Conservation (phyloP, 2,329 filamentous ascomycete genomes). For the Xylariaceae sp. region DNA sequence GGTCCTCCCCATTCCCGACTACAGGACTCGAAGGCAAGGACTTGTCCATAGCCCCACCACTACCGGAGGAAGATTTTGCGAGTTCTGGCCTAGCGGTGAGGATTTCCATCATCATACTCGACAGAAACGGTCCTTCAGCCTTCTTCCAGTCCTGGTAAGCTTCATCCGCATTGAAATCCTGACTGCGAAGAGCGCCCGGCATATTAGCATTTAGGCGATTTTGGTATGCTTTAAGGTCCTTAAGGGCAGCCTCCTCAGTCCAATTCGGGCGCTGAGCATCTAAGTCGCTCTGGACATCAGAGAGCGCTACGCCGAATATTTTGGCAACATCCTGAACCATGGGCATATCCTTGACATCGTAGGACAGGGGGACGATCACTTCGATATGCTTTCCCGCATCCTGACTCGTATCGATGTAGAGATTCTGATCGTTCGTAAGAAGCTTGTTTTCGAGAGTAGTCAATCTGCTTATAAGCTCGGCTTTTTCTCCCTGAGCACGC, state of each 20-base stretch:
- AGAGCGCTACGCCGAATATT: slow-evolving; percentile 76
- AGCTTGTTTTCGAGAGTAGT: slow-evolving; percentile 87
- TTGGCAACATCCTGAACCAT: slow-evolving; percentile 81
- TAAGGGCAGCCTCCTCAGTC: slow-evolving; percentile 87
- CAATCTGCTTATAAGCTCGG: slow-evolving; percentile 75
- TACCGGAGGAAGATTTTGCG: slow-evolving; percentile 65
- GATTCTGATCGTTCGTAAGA: slow-evolving; percentile 86
- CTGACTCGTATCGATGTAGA: slow-evolving; percentile 59
- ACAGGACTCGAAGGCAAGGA: slow-evolving; percentile 52
- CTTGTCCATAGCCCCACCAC: slow-evolving; percentile 43
- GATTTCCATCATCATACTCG: slow-evolving; percentile 89
- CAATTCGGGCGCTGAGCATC: slow-evolving; percentile 73
- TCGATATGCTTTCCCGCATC: slow-evolving; percentile 65
- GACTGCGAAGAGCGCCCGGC: slow-evolving; percentile 67
- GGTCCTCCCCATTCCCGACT: slow-evolving; percentile 45
- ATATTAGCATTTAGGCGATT: slow-evolving; percentile 78
- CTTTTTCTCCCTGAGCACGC: slow-evolving; percentile 76
- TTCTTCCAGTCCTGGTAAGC: slow-evolving; percentile 88
- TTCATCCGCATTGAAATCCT: slow-evolving; percentile 88
- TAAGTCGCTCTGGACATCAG: slow-evolving; percentile 81
- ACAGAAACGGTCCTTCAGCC: slow-evolving; percentile 78
- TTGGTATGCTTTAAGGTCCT: slow-evolving; percentile 91
- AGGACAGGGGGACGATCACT: slow-evolving; percentile 74
- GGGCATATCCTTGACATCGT: slow-evolving; percentile 96
- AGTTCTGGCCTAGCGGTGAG: slow-evolving; percentile 80